Evolutionary conservation across 176 grass and related monocot species (phyloP).

Genomic region (Triticum turgidum): DNA sequence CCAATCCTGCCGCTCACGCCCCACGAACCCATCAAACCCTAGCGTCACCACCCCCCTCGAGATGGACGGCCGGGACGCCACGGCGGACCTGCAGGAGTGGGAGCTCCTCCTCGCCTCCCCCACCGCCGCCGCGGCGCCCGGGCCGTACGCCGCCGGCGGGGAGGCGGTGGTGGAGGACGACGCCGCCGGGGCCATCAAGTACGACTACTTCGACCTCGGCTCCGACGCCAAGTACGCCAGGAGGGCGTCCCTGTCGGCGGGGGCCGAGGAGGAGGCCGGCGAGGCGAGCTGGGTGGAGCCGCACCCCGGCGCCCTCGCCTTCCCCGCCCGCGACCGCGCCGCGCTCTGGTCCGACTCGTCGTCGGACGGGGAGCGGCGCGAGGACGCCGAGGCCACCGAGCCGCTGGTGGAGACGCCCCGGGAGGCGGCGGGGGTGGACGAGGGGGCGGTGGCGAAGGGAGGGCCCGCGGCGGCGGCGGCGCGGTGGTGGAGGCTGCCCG

Average conservation of each 20-base stretch:
- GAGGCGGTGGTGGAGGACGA: constrained; percentile 21
- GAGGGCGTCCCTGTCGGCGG: constrained; percentile 28
- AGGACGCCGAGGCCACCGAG: constrained; percentile 27
- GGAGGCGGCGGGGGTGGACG: constrained; percentile 4
- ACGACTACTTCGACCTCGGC: constrained; percentile 81
- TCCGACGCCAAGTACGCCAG: constrained; percentile 47
- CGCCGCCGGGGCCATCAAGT: constrained; percentile 72
- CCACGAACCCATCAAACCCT: constrained; percentile 1
- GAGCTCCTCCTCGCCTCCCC: constrained; percentile 63
- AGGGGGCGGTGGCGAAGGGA: constrained; percentile 32
- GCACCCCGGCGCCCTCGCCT: constrained; percentile 55
- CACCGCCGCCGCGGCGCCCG: not conserved
- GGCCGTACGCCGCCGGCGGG: not conserved
- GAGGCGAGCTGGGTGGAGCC: constrained; percentile 75
- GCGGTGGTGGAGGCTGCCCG: constrained; percentile 78
- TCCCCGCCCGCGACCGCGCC: constrained; percentile 42
- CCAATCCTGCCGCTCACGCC: not conserved
- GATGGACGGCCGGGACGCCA: constrained; percentile 50
- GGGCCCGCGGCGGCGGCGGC: constrained; percentile 19
- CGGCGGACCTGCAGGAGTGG: constrained; percentile 59
- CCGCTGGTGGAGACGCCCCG: constrained; percentile 17
- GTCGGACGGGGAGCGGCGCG: constrained; percentile 50
- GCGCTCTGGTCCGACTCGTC: constrained; percentile 77
- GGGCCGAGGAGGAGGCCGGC: constrained; percentile 21
- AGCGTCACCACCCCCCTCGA: not conserved